Base-by-base conservation (phyloP, 163 green algal species). In the Scenedesmus sp. region DNA sequence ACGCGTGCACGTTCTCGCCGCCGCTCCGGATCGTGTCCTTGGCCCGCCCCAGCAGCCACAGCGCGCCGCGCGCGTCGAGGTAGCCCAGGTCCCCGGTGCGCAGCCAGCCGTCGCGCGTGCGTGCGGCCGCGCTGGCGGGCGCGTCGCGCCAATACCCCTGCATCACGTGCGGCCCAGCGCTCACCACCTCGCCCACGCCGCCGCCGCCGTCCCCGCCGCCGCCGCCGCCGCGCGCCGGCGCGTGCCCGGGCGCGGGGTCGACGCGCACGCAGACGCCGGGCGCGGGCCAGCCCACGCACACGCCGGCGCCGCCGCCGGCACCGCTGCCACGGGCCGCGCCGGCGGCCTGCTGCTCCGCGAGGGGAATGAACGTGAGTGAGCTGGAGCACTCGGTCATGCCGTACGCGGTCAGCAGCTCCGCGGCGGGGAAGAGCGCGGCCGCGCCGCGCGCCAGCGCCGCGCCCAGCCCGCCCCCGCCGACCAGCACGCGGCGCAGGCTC, bases 311-410 rank as follows among this genome's bases (percentile, higher is more conserved):
- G 31, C 42, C 56, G 51, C 22, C 66, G 42, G 54, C 72, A 63
- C 34, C 47, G 63, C 63, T 65, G 64, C 69, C 78, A 31, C n/a
- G n/a, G n/a, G n/a, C 72, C 28, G 22, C 51, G 18, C 29, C 77
- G 75, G 65, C 47, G 44, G 58, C 7, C 34, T 75, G 66, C 47
- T 77, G 77, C 26, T 83, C 39, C 24, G 44, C 28, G 31, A 93
- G 70, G 0, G 75, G 84, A 48, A 74, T 51, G 66, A 97, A 97
- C 6, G 93, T 97, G 39, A 97, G 93, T 56, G 88, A 94, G 15
- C 91, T 97, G 64, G 76, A 89, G 0, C 86, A 87, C 58, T 98
- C 94, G 10, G 94, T 97, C 94, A 97, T 97, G 57, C 94, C 94
- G 82, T 98, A 98, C 9, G 94, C 92, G 2, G 79, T 89, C 62